Evolutionary conservation across 2,329 filamentous ascomycete genomes (phyloP).

Genomic region (Penicillium sumatraense): DNA sequence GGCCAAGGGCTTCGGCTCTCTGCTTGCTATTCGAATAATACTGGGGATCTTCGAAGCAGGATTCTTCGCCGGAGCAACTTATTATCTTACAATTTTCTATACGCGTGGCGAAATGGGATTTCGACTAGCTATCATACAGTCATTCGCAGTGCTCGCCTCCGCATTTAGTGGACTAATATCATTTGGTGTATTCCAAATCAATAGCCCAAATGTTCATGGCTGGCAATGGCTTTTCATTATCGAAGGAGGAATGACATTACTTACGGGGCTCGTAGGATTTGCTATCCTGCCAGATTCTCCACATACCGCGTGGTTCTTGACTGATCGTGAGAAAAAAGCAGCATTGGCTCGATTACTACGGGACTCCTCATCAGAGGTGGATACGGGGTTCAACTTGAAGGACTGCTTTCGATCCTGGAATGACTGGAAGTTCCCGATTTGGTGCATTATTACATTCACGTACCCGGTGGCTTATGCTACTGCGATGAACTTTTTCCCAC

Average conservation of each 20-base stretch:
- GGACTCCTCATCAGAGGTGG: slow-evolving; percentile 49
- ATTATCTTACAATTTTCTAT: slow-evolving; percentile 58
- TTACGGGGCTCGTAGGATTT: slow-evolving; percentile 32
- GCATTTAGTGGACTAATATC: slow-evolving; percentile 48
- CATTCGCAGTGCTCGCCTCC: slow-evolving; percentile 46
- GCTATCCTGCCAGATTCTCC: slow-evolving; percentile 40
- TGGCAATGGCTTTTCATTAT: slow-evolving; percentile 54
- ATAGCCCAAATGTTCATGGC: slow-evolving; percentile 50
- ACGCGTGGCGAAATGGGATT: slow-evolving; percentile 46
- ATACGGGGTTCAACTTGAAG: slow-evolving; percentile 43
- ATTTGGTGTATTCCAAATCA: slow-evolving; percentile 54
- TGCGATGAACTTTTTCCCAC: slow-evolving; percentile 53
- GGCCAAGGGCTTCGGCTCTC: slow-evolving; percentile 52
- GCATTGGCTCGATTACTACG: slow-evolving; percentile 51
- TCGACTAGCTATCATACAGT: slow-evolving; percentile 52
- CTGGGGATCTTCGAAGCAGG: slow-evolving; percentile 54
- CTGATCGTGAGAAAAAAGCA: slow-evolving; percentile 39
- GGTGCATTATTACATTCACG: slow-evolving; percentile 53
- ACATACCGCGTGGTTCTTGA: slow-evolving; percentile 46
- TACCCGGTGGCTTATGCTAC: slow-evolving; percentile 55
- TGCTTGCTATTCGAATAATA: slow-evolving; percentile 54
- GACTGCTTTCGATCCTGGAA: slow-evolving; percentile 51
- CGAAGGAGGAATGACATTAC: slow-evolving; percentile 44
- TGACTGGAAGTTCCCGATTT: slow-evolving; percentile 48
- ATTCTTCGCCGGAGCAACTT: slow-evolving; percentile 60